Evolutionary conservation across 176 grass and related monocot species (phyloP).

Genomic region (Tuctoria greenei): DNA sequence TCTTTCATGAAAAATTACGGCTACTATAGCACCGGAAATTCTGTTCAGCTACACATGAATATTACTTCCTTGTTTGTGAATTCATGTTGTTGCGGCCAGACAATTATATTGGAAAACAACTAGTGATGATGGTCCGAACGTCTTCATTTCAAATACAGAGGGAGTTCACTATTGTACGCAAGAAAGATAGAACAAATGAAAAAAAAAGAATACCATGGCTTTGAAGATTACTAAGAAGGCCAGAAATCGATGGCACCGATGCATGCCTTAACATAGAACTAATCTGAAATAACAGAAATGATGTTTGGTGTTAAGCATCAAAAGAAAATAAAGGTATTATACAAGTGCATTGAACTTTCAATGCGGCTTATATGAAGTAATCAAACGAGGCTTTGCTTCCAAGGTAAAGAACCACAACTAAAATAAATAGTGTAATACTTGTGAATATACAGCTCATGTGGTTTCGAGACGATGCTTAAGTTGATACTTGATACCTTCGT

Average conservation of each 20-base stretch:
- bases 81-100: too few species aligned
- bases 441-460: not conserved
- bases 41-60: not conserved
- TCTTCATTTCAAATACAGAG: too few species aligned
- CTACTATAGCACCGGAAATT: not conserved
- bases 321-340: slow-evolving; percentile 19
- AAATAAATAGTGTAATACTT: slow-evolving; percentile 17
- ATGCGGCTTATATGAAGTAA: not conserved
- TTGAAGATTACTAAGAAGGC: slow-evolving; percentile 74
- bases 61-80: too few species aligned
- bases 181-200: not conserved
- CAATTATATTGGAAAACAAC: too few species aligned
- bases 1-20: not conserved
- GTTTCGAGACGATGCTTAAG: slow-evolving; percentile 16
- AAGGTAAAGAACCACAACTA: slow-evolving; percentile 28
- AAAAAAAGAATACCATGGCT: slow-evolving; percentile 61
- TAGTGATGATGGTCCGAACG: too few species aligned
- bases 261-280: slow-evolving; percentile 72
- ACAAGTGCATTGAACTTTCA: not conserved
- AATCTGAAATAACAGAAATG: slow-evolving; percentile 68
- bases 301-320: slow-evolving; percentile 17
- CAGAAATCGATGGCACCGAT: slow-evolving; percentile 67
- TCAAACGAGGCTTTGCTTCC: slow-evolving; percentile 10
- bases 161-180: not conserved
- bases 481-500: slow-evolving; percentile 3